Evolutionary conservation across 1,284 basidiomycete genomes (phyloP).

Genomic region (Chalciporus piperatoides): DNA sequence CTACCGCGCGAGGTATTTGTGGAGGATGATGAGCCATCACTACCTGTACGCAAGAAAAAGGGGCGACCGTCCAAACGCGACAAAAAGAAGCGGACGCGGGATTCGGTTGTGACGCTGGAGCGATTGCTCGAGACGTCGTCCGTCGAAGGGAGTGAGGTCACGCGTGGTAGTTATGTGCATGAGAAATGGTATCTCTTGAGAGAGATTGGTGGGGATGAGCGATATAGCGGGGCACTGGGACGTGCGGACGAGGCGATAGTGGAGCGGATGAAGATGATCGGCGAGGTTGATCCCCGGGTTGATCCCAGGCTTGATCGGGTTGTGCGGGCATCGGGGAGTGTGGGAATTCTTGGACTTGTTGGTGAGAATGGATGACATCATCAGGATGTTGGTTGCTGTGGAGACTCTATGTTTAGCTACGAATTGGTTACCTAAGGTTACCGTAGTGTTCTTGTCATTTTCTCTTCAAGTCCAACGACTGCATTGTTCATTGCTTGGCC

Average conservation of each 20-base stretch:
- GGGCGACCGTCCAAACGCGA: conserved; percentile 66
- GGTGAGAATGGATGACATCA: no score
- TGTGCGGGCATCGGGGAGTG: no score
- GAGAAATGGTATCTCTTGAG: conserved; percentile 42
- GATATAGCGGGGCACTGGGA: conserved; percentile 28
- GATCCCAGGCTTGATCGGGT: no score
- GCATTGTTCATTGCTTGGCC: no score
- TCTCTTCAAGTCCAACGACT: neutral
- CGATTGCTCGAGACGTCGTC: conserved; percentile 42
- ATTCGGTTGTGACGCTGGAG: conserved; percentile 48
- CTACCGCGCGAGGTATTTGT: conserved; percentile 63
- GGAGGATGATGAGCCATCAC: conserved; percentile 25
- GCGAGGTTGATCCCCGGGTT: no score
- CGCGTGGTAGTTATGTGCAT: conserved; percentile 38
- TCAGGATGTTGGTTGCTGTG: no score
- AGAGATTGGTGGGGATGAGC: conserved; percentile 25
- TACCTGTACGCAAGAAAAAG: conserved; percentile 45
- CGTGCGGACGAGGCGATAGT: conserved; percentile 48
- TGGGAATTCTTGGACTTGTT: no score
- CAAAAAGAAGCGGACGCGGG: conserved; percentile 50
- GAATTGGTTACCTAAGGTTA: no score
- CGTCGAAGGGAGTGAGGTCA: conserved; percentile 23
- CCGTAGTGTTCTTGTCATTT: no score
- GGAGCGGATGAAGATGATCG: conserved; percentile 50
- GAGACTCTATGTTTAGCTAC: no score